Conservation (phyloP, 495 filamentous ascomycete species). For the Sabuloglossum arenarium region DNA sequence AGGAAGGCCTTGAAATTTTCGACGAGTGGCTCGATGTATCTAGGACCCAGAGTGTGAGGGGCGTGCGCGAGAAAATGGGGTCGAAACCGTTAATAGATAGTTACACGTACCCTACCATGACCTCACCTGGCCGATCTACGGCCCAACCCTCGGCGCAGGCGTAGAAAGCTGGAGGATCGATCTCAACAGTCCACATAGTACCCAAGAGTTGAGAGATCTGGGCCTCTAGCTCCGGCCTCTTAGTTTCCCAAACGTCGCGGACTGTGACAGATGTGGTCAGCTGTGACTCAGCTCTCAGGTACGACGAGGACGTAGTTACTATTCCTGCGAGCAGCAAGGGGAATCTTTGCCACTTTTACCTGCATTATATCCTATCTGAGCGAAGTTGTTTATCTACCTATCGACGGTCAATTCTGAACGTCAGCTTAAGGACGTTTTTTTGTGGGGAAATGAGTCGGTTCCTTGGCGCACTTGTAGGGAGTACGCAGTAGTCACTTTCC, state of each 20-base stretch:
- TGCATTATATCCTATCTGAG: too few species aligned
- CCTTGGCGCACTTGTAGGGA: too few species aligned
- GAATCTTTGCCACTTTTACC: slow-evolving; percentile 25
- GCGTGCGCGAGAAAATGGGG: too few species aligned
- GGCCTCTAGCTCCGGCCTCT: slow-evolving; percentile 22
- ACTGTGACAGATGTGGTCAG: slow-evolving; percentile 14
- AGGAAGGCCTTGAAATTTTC: slow-evolving; percentile 9
- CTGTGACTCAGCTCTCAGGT: background rate
- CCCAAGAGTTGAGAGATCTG: slow-evolving; percentile 23
- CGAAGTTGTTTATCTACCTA: too few species aligned
- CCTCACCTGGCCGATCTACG: slow-evolving; percentile 22
- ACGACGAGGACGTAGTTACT: slow-evolving; percentile 11
- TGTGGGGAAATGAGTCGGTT: too few species aligned
- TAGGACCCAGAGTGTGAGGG: background rate
- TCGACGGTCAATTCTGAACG: too few species aligned
- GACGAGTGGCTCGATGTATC: background rate
- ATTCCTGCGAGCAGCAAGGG: slow-evolving; percentile 31
- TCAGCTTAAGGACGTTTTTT: too few species aligned
- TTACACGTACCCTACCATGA: slow-evolving; percentile 19
- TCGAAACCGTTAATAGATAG: too few species aligned
- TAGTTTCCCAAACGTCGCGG: slow-evolving; percentile 29
- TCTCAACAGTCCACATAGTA: slow-evolving; percentile 25
- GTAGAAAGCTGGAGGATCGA: slow-evolving; percentile 25
- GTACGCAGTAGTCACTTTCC: too few species aligned
- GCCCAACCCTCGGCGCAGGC: slow-evolving; percentile 27